Evolutionary conservation across 805 yeast genomes (phyloP), one percentile per base, ranked within the genome.

Genomic region (Saccharomycopsis sp.): DNA sequence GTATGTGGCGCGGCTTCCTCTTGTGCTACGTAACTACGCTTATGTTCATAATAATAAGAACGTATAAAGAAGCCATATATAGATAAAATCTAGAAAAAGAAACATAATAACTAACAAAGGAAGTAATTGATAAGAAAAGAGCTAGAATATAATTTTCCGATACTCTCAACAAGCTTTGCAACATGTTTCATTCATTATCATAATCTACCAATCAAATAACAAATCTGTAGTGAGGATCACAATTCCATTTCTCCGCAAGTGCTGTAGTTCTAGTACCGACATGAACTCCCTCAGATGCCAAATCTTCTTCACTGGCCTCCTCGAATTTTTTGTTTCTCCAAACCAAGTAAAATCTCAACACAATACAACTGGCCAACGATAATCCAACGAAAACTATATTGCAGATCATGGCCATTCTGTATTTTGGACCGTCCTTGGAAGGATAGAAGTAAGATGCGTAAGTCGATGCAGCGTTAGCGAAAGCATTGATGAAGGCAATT

Each of bases 401-500:
- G 63, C 81, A 77, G 9, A 71, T 66, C 63, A 78, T 78, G 5
- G 82, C 84, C 42, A 70, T 70, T 54, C 75, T 63, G 63, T 78
- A 81, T 49, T 78, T 70, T 47, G 85, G 85, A 17, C 75, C 75
- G 38, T 70, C 72, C 12, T 72, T 61, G 1, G 70, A 52, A 15
- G 82, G 82, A 62, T 80, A 80, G 52, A 81, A 69, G 65, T 78
- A 81, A 0, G 84, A 70, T 59, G 79, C 81, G 79, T 83, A 80
- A 56, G 80, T 80, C 2, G 83, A 79, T 0, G 85, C 78, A 3
- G 83, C 76, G 66, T 82, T 81, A 23, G 82, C 77, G 54, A 80
- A 66, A 67, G 82, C 78, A 67, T 83, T 83, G 77, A 83, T 79
- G 59, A 79, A 64, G 0, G 85, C 83, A 64, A 82, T 68, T 7